A percentile compares a stretch with the other conserved stretches of the same genome.
phyloP scores from a whole-genome alignment of 2,329 filamentous ascomycete genomes.

The Corniculantispora saksenae region DNA sequence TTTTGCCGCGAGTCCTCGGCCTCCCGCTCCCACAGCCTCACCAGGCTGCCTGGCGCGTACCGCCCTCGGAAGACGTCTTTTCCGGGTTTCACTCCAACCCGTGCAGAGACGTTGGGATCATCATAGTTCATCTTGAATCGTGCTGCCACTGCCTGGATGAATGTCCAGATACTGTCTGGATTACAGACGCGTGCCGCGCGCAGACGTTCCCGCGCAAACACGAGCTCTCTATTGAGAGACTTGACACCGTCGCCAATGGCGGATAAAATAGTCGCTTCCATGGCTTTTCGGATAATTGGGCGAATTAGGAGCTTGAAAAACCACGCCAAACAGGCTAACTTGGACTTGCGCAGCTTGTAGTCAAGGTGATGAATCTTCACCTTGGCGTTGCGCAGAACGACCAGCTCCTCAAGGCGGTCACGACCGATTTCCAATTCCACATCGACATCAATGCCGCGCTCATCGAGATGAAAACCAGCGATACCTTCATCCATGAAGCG shows the following conservation, averaged over 20 bases:
- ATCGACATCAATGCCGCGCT: constrained; percentile 82
- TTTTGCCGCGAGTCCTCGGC: constrained; percentile 68
- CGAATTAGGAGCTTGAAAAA: constrained; percentile 80
- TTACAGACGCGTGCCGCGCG: constrained; percentile 80
- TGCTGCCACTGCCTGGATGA: constrained; percentile 79
- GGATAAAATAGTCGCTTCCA: constrained; percentile 76
- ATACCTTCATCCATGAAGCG: constrained; percentile 81
- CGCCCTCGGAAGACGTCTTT: constrained; percentile 72
- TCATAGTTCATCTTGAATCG: constrained; percentile 64
- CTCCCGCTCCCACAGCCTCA: constrained; percentile 87
- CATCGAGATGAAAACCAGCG: constrained; percentile 81
- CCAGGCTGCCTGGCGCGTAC: constrained; percentile 86
- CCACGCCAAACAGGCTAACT: constrained; percentile 78
- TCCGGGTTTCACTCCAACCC: constrained; percentile 66
- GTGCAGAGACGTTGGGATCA: constrained; percentile 74
- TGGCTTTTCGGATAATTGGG: constrained; percentile 74
- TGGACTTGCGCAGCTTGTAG: constrained; percentile 74
- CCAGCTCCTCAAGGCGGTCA: constrained; percentile 76
- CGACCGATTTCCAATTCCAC: constrained; percentile 82
- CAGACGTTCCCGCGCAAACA: constrained; percentile 84
- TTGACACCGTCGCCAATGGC: constrained; percentile 71
- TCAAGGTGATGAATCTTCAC: constrained; percentile 86
- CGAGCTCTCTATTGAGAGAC: constrained; percentile 77
- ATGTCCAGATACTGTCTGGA: constrained; percentile 77
- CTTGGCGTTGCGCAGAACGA: constrained; percentile 72